Evolutionary conservation across 331 rosid genomes (phyloP).

Genomic region (Malus hybrid): DNA sequence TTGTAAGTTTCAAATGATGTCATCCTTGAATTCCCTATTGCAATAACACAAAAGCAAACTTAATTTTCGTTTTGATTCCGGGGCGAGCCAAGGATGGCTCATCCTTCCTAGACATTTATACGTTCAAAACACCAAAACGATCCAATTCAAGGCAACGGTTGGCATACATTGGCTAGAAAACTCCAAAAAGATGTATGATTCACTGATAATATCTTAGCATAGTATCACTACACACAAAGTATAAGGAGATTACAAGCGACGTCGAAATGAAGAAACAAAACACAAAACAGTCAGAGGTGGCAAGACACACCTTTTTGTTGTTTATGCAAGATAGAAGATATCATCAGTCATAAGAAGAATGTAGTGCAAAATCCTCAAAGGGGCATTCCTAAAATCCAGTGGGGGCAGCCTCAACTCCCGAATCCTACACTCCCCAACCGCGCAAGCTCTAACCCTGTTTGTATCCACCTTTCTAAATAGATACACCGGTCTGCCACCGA

Average conservation of each 20-base stretch:
- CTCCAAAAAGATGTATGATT: neutral
- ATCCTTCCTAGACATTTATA: neutral
- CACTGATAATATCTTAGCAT: neutral
- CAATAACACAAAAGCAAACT: neutral
- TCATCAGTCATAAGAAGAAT: slow-evolving; percentile 68
- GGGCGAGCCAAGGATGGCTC: neutral
- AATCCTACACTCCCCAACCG: slow-evolving; percentile 33
- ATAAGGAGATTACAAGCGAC: neutral
- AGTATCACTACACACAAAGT: neutral
- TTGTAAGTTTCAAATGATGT: neutral
- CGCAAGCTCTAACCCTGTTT: slow-evolving; percentile 36
- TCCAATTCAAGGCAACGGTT: neutral
- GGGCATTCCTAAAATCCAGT: slow-evolving; percentile 61
- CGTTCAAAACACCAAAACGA: neutral
- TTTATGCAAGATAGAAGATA: slow-evolving; percentile 46
- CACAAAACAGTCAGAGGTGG: neutral
- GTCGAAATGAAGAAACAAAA: neutral
- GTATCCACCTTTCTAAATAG: slow-evolving; percentile 49
- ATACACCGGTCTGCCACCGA: slow-evolving; percentile 27
- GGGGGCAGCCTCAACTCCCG: slow-evolving; percentile 57
- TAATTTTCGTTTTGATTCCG: neutral
- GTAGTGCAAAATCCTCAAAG: slow-evolving; percentile 70
- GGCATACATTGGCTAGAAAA: neutral
- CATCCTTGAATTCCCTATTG: neutral
- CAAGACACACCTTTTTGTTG: slow-evolving; percentile 1